Percentiles rank a stretch among this genome's conserved stretches.
Evolutionary conservation across 371 early-diverging fungal species (phyloP).

Genomic region (Mortierella sp.): DNA sequence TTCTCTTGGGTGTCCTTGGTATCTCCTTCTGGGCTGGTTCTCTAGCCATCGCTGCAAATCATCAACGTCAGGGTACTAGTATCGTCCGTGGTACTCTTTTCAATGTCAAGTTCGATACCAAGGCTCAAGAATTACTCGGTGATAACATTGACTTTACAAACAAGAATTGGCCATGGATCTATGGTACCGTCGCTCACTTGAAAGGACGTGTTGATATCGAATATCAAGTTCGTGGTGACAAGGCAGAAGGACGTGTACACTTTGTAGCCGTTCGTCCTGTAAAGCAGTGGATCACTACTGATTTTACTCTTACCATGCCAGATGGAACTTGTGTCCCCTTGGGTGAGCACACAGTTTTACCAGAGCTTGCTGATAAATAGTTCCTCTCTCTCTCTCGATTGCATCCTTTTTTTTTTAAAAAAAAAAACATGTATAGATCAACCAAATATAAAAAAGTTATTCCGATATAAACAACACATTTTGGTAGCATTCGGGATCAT

Average conservation of each 20-base stretch:
- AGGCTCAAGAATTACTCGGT: constrained; percentile 68
- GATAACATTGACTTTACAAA: constrained; percentile 71
- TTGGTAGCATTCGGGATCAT: neutral
- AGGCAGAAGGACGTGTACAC: constrained; percentile 51
- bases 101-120: constrained; percentile 71
- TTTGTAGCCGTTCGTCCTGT: constrained; percentile 49
- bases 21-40: constrained; percentile 71
- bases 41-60: constrained; percentile 71
- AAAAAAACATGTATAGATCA: neutral
- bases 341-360: constrained; percentile 34
- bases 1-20: constrained; percentile 66
- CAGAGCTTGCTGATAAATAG: constrained; percentile 59
- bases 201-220: constrained; percentile 74
- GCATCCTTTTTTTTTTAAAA: neutral
- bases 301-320: constrained; percentile 53
- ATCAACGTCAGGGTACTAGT: constrained; percentile 73
- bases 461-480: neutral
- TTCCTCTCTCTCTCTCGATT: neutral
- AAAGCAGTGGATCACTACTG: constrained; percentile 51
- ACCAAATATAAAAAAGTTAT: too few species aligned
- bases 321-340: constrained; percentile 40
- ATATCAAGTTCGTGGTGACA: constrained; percentile 67
- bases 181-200: constrained; percentile 75
- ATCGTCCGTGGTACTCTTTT: constrained; percentile 75
- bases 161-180: constrained; percentile 74